Base-by-base conservation (phyloP, 2,329 filamentous ascomycete species). In the Fonsecaea pedrosoi region DNA sequence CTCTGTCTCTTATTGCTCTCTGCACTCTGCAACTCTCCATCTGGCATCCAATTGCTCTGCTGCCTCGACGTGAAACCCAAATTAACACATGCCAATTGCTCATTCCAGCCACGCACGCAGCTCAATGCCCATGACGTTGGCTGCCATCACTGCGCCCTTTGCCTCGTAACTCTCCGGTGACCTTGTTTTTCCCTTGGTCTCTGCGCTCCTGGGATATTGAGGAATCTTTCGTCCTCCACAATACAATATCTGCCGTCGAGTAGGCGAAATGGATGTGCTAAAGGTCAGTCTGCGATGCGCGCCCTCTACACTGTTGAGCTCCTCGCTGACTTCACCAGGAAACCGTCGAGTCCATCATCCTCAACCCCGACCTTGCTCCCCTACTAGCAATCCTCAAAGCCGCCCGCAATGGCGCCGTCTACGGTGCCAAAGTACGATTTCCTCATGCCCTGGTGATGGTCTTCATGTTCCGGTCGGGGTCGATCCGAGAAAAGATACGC, bases 361-460 rank as follows among this genome's bases (percentile, higher is more conserved):
- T 70, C 40, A 70, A 70, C 54, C 68, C 68, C 13, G 68, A 70
- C 40, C 92, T 97, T 81, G 92, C 95, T 75, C 92, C 95, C 74
- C 78, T 93, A 64, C 87, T 99, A 69, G 88, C 92, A 65, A 85
- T 99, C 72, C 78, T 97, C 78, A 99, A 99, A 86, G 92, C 89
- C 75, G 91, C 95, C 72, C 92, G 95, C 81, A 99, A 98, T 88
- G 95, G 95, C 78, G 89, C 94, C 72, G 92, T 99, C 70, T 99
- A 99, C 81, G 95, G 95, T 68, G 89, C 92, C 74, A 98, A 98
- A 87, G 92, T 99, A 79, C 94, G 95, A 71, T 98, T 99, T 82
- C 95, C 95, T 71, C 95, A 99, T 82, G 95, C 95, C 68, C 86
- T 99, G 73, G 95, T 99, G 60, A 99, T 99, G 94, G 92, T 97